Evolutionary conservation across 1,139 yeast species (phyloP).

Genomic region (Wickerhamomyces sp.): DNA sequence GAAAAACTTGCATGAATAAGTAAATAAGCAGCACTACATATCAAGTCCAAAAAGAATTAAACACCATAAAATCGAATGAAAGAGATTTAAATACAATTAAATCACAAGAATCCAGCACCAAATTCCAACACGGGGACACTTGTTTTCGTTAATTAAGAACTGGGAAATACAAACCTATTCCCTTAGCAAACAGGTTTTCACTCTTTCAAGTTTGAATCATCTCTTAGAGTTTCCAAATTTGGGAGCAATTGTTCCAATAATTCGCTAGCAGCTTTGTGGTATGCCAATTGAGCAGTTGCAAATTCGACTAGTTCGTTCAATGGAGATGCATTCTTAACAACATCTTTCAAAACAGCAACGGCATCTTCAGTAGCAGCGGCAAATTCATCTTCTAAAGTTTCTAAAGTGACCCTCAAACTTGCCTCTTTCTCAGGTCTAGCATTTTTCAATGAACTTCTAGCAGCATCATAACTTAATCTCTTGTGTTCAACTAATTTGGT

Average conservation of each 20-base stretch:
- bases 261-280: conserved; percentile 73
- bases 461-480: conserved; percentile 75
- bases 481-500: conserved; percentile 77
- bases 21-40: too few relatives aligned
- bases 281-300: conserved; percentile 76
- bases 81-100: too few relatives aligned
- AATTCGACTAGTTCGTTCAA: conserved; percentile 65
- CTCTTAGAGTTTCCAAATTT: conserved; percentile 57
- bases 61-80: too few relatives aligned
- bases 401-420: conserved; percentile 71
- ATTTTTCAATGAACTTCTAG: conserved; percentile 62
- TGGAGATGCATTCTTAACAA: conserved; percentile 69
- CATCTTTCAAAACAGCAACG: conserved; percentile 77
- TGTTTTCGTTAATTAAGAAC: too few relatives aligned
- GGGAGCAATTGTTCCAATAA: conserved; percentile 62
- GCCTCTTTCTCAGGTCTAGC: conserved; percentile 75
- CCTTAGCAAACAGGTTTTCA: too few relatives aligned
- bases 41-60: too few relatives aligned
- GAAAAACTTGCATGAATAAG: too few relatives aligned
- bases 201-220: conserved; percentile 49
- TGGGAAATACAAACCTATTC: too few relatives aligned
- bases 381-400: conserved; percentile 83
- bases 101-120: too few relatives aligned
- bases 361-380: conserved; percentile 92
- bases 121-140: too few relatives aligned